phyloP scores from a whole-genome alignment of 805 yeast genomes.

The Wickerhamomyces mucosus region DNA sequence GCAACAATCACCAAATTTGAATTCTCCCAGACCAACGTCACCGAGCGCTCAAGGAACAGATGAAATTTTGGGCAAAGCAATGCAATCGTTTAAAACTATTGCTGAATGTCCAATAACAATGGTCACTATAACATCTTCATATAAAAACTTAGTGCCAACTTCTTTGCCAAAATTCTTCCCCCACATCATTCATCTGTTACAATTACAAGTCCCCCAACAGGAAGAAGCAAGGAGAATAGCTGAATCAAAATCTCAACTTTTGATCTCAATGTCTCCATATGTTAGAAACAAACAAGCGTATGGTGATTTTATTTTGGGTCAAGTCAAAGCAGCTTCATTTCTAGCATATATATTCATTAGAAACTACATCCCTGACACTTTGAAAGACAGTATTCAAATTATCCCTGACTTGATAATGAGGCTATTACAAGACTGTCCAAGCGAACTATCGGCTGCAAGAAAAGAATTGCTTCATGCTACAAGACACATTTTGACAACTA shows the following conservation, averaged over 20 bases:
- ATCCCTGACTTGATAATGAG: constrained; percentile 86
- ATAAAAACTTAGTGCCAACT: constrained; percentile 62
- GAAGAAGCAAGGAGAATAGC: constrained; percentile 50
- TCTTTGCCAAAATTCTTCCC: constrained; percentile 76
- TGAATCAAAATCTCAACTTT: constrained; percentile 45
- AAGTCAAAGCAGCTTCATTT: constrained; percentile 93
- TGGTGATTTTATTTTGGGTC: constrained; percentile 85
- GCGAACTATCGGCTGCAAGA: constrained; percentile 83
- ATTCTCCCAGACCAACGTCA: constrained; percentile 27
- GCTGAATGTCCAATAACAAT: constrained; percentile 96
- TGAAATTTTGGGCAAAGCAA: constrained; percentile 49
- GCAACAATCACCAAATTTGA: constrained; percentile 16
- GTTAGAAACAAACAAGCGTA: constrained; percentile 71
- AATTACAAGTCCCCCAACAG: constrained; percentile 78
- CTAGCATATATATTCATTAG: constrained; percentile 86
- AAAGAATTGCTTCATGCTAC: constrained; percentile 91
- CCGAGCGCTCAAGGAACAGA: constrained; percentile 29
- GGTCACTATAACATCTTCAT: constrained; percentile 85
- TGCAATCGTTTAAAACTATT: constrained; percentile 79
- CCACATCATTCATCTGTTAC: constrained; percentile 62
- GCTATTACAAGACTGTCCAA: constrained; percentile 88
- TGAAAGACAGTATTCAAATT: constrained; percentile 43
- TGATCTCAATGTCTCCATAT: constrained; percentile 64
- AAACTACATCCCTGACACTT: constrained; percentile 61
- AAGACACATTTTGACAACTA: constrained; percentile 88